Conservation (phyloP, 2,329 filamentous ascomycete species). For the Furcasterigmium furcatum region DNA sequence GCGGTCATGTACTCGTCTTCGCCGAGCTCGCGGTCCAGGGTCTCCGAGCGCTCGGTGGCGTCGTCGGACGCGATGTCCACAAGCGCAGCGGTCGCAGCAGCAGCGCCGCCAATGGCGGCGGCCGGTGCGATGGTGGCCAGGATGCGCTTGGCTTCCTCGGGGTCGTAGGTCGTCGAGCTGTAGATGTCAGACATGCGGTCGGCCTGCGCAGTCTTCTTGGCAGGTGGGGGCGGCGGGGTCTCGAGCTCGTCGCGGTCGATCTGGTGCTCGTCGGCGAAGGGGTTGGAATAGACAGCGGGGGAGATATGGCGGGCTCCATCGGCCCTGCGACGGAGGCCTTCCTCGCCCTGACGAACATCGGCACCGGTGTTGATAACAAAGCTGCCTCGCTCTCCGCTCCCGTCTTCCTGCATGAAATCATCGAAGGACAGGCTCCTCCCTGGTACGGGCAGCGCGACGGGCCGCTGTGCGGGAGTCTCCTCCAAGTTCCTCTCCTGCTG, state of each 20-base stretch:
- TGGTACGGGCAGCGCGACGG: background rate
- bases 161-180: conserved; percentile 48
- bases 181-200: conserved; percentile 54
- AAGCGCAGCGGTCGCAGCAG: conserved; percentile 20
- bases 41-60: conserved; percentile 9
- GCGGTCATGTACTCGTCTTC: conserved; percentile 51
- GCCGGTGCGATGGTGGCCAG: conserved; percentile 15
- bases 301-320: conserved; percentile 44
- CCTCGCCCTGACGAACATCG: conserved; percentile 31
- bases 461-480: conserved; percentile 11
- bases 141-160: conserved; percentile 15
- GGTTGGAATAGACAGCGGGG: conserved; percentile 50
- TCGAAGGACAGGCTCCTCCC: conserved; percentile 48
- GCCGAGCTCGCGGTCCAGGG: conserved; percentile 25
- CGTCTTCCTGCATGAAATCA: conserved; percentile 53
- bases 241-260: conserved; percentile 46
- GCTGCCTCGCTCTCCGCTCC: conserved; percentile 48
- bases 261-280: conserved; percentile 55
- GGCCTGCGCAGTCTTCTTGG: conserved; percentile 38
- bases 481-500: conserved; percentile 22
- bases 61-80: conserved; percentile 23
- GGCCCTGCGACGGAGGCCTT: conserved; percentile 43
- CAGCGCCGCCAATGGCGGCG: conserved; percentile 5
- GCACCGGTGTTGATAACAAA: conserved; percentile 57
- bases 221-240: conserved; percentile 29